Base-by-base conservation (phyloP, 352 stramenopile species). In the Phytophthora gonapodyides region DNA sequence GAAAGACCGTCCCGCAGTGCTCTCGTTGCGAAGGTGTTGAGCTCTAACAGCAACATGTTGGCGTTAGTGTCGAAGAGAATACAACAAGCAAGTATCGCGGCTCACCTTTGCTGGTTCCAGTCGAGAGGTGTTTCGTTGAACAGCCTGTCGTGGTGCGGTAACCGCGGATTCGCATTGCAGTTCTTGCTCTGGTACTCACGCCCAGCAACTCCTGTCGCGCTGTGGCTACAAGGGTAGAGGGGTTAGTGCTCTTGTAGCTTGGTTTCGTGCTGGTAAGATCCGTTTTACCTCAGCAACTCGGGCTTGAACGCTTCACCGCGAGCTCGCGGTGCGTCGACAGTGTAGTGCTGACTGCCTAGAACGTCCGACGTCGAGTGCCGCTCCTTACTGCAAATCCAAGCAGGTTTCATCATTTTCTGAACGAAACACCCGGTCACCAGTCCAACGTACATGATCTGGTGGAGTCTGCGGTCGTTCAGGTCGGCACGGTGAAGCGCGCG, bases 21-120 rank as follows among this genome's bases (percentile, higher is more conserved):
- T 73, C 73, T 92, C 64, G 48, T 94, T 91, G 16, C 85, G 82
- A 16, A 94, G 51, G n/a, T 88, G n/a, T 62, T 90, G 81, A 16
- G 83, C 81, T 38, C 80, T 92, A 45, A 27, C 24, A 27, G 24
- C 24, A 33, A n/a, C 11, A 52, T 33, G 12, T 34, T 41, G 21
- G 24, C 33, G 7, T 54, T 41, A 35, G n/a, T 31, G 24, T 2
- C 24, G 24, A 27, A 27, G 24, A 27, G 2, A 27, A 27, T 27
- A 5, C 13, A 16, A 52, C 1, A 24, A 24, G 21, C 21, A 24
- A 3, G 1, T 24, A 24, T 24, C 3, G 21, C 21, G 21, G 21
- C 21, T 24, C 21, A 24, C 21, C 21, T 24, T 1, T 24, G 71
- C 19, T 71, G 60, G 35, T 82, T 75, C 72, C 82, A 75, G 2